These are phyloP conservation scores for Magnusiomyces starmeri DNA, from an alignment of 1,139 yeast species.

Conservation along the genomic window DNA sequence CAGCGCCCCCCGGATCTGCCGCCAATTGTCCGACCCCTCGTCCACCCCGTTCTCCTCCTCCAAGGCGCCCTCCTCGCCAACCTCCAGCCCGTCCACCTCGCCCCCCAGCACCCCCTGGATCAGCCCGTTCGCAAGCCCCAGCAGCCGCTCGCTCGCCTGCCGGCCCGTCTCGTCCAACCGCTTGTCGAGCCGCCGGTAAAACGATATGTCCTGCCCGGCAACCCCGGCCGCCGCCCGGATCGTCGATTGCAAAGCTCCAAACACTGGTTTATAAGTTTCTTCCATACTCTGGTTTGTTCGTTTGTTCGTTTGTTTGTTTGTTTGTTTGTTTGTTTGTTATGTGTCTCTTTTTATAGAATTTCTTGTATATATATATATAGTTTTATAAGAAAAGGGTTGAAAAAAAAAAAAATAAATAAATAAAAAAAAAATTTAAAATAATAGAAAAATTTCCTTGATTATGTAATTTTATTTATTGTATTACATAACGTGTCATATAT, in stretches of 20 bases:
- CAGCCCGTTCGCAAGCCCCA: constrained; percentile 49
- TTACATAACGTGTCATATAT: not conserved
- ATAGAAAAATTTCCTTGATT: not conserved
- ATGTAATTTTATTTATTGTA: not conserved
- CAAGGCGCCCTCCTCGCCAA: too few species aligned
- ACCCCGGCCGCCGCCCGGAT: constrained; percentile 67
- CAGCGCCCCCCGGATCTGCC: constrained; percentile 50
- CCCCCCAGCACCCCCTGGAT: constrained; percentile 40
- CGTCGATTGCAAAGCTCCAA: constrained; percentile 31
- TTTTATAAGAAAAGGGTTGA: not conserved
- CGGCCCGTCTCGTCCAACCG: constrained; percentile 41
- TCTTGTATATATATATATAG: not conserved
- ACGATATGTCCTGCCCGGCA: constrained; percentile 73
- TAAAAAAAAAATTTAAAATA: not conserved
- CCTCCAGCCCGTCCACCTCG: constrained; percentile 23
- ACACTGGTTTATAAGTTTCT: constrained; percentile 21
- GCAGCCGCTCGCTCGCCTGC: constrained; percentile 40
- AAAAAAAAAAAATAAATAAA: too few species aligned
- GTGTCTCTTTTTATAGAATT: too few species aligned
- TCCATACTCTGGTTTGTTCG: too few species aligned
- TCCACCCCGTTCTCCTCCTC: constrained; percentile 42
- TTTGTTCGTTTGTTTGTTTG: too few species aligned
- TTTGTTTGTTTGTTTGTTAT: too few species aligned
- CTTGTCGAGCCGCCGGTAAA: constrained; percentile 62
- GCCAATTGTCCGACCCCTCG: constrained; percentile 50